Evolutionary conservation across 1,284 basidiomycete species (phyloP).

Genomic region (Ustanciosporium gigantosporum): DNA sequence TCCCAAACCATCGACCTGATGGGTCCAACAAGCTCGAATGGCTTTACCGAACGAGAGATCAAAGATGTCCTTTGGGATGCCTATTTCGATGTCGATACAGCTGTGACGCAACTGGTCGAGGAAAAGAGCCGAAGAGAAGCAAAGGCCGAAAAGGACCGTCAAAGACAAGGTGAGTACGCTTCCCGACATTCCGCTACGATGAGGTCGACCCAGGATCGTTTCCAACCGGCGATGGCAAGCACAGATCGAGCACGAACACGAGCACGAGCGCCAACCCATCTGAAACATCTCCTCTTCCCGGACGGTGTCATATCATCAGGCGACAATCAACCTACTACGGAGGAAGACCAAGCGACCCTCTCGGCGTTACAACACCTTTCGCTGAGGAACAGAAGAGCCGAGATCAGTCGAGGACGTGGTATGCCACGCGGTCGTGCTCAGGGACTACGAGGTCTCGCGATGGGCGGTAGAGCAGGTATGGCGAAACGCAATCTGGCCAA

Average conservation of each 20-base stretch:
- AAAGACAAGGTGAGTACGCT: conserved; percentile 42
- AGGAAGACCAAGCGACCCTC: conserved; percentile 18
- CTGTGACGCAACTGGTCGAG: conserved; percentile 70
- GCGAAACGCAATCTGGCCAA: conserved; percentile 37
- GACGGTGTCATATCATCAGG: background rate
- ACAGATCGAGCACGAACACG: too few relatives aligned
- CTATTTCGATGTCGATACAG: conserved; percentile 82
- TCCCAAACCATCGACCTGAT: conserved; percentile 40
- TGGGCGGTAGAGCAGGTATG: conserved; percentile 35
- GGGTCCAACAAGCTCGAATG: conserved; percentile 40
- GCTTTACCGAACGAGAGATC: conserved; percentile 64
- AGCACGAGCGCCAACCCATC: background rate
- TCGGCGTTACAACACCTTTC: conserved; percentile 69
- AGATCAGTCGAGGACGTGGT: conserved; percentile 20
- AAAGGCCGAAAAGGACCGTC: conserved; percentile 37
- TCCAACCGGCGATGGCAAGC: too few relatives aligned
- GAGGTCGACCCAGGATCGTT: background rate
- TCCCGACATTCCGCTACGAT: background rate
- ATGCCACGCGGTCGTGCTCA: conserved; percentile 19
- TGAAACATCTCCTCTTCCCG: background rate
- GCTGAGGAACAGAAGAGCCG: conserved; percentile 16
- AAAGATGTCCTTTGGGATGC: conserved; percentile 83
- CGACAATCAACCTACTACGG: background rate
- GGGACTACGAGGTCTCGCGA: conserved; percentile 29
- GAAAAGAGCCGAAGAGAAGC: conserved; percentile 47